Base-by-base conservation (phyloP, 306 rosid species). In the Vigna nakashimae region DNA sequence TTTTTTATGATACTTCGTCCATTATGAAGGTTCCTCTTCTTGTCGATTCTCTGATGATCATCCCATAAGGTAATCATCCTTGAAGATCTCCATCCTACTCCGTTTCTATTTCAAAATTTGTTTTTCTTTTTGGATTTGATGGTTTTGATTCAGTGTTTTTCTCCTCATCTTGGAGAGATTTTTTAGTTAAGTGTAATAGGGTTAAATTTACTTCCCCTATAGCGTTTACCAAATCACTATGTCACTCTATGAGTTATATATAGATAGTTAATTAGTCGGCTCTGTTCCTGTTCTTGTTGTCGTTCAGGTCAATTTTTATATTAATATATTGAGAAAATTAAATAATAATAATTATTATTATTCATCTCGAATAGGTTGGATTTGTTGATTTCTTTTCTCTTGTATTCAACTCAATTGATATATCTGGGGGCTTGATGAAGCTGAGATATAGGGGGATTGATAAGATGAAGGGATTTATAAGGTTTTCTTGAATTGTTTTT, bases 391-490 rank as follows among this genome's bases (percentile, higher is more conserved):
- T 77, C 13, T 36, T 49, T 13, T 42, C 12, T 38, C 75, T 12
- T 66, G 5, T 62, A 36, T 62, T 36, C 38, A 65, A 77, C 73
- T 65, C 5, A 89, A 78, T 90, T 89, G 89, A 78, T 86, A 79
- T 89, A 89, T 84, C 76, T 88, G 92, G 98, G 97, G 97, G 79
- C 87, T 91, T 90, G 97, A 94, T 90, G 96, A 94, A 94, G 87
- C 97, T 97, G 84, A 91, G 97, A 92, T 94, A 94, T 76, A 94
- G 91, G 84, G 96, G 75, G 98, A 91, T 89, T 91, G 96, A 91
- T 85, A 74, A 78, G 87, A 82, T 84, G 85, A 77, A 85, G 89
- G 86, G 87, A 84, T 84, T 86, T 80, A 72, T 84, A 82, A 85
- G 88, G 86, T 85, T 88, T 86, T 83, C 82, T 90, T 88, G 90